phyloP scores from a whole-genome alignment of 2,329 filamentous ascomycete species.

The Phoma sp. region DNA sequence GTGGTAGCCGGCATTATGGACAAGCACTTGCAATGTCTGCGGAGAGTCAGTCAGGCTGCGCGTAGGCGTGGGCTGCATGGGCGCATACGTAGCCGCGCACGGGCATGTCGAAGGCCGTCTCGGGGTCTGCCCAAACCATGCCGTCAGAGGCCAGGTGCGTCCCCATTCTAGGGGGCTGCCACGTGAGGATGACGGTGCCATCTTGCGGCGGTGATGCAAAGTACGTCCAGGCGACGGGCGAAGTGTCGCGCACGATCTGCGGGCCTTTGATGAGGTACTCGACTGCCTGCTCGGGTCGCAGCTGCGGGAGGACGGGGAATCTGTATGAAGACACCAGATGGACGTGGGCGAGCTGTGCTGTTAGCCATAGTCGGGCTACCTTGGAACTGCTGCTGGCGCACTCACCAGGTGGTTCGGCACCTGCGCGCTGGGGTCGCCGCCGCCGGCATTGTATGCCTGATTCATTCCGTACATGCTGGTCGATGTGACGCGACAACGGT shows the following conservation, averaged over 20 bases:
- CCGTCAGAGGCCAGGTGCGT: slow-evolving; percentile 88
- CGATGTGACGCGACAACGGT: slow-evolving; percentile 34
- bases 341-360: slow-evolving; percentile 77
- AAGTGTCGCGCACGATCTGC: slow-evolving; percentile 81
- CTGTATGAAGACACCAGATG: slow-evolving; percentile 86
- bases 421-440: slow-evolving; percentile 44
- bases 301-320: slow-evolving; percentile 75
- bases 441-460: slow-evolving; percentile 38
- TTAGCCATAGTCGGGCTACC: slow-evolving; percentile 23
- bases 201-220: slow-evolving; percentile 78
- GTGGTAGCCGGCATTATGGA: slow-evolving; percentile 81
- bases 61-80: background rate
- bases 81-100: slow-evolving; percentile 68
- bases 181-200: slow-evolving; percentile 83
- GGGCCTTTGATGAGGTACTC: slow-evolving; percentile 85
- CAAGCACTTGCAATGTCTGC: slow-evolving; percentile 89
- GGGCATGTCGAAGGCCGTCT: slow-evolving; percentile 79
- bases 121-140: slow-evolving; percentile 86
- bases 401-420: slow-evolving; percentile 46
- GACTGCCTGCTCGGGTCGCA: slow-evolving; percentile 79
- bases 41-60: slow-evolving; percentile 21
- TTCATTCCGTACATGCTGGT: slow-evolving; percentile 46
- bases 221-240: slow-evolving; percentile 93
- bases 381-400: slow-evolving; percentile 14
- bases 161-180: slow-evolving; percentile 78